phyloP scores from a whole-genome alignment of 1,284 basidiomycete species.

The Ceratobasidium sp. region DNA sequence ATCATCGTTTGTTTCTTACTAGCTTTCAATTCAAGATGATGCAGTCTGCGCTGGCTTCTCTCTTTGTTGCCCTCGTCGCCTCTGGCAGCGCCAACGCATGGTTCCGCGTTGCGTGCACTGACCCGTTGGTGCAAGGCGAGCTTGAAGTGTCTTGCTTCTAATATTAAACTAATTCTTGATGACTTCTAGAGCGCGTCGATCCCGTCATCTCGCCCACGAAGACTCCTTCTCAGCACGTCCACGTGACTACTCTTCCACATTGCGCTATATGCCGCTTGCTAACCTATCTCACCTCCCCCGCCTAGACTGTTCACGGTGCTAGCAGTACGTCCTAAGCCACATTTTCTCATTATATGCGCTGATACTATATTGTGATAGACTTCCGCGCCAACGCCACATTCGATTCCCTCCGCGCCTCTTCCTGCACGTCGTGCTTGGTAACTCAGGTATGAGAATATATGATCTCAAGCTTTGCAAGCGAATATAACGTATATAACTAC shows the following conservation, averaged over 20 bases:
- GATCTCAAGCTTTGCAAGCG: neutral
- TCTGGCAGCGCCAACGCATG: conserved; percentile 56
- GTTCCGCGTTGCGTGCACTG: conserved; percentile 62
- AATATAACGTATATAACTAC: conserved; percentile 50
- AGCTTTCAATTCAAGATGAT: neutral
- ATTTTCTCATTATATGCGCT: neutral
- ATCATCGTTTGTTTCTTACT: neutral
- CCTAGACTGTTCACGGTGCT: conserved; percentile 21
- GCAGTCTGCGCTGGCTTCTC: conserved; percentile 19
- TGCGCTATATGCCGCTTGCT: neutral
- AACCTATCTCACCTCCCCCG: neutral
- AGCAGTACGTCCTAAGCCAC: conserved; percentile 23
- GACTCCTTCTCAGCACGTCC: conserved; percentile 61
- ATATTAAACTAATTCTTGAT: neutral
- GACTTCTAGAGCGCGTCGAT: conserved; percentile 59
- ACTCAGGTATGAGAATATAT: conserved; percentile 29
- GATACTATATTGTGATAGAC: conserved; percentile 47
- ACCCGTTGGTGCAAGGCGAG: conserved; percentile 56
- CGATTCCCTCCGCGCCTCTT: conserved; percentile 57
- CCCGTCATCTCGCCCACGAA: conserved; percentile 61
- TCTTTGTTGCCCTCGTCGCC: conserved; percentile 49
- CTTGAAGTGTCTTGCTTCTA: neutral
- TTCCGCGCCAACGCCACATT: conserved; percentile 59
- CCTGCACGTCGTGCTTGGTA: conserved; percentile 59
- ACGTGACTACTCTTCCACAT: conserved; percentile 55